Evolutionary conservation across 1,284 basidiomycete genomes (phyloP), one percentile per base, ranked within the genome.

Genomic region (Cryptococcus hybrid): DNA sequence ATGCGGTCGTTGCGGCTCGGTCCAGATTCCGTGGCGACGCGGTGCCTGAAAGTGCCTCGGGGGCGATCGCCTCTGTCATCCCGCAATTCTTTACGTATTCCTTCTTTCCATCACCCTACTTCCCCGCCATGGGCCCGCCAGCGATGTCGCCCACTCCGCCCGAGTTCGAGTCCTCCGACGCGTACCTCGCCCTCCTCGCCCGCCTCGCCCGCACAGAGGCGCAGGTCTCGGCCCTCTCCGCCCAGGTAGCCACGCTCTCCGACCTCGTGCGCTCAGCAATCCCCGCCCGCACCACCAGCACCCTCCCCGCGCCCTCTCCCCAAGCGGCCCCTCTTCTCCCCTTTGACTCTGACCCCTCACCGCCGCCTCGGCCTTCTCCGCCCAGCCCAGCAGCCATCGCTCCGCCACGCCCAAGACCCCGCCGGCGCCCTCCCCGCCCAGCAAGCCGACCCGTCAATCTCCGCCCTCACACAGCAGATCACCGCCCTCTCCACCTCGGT

Each of bases 401-500:
- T 55, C 11, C 51, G n/a, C 58, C 13, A 13, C 51, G 18, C 39
- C 55, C 30, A 48, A 54, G 18, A 35, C 52, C 24, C 40, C 52
- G 30, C 43, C 18, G 30, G 8, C 12, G 12, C 5, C 13, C 36
- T 24, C 6, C 37, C 45, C n/a, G 30, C 7, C 5, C 42, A 45
- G 15, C 30, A 44, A 15, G n/a, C n/a, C n/a, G 51, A 57, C 49
- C 36, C 56, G 5, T 35, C 56, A 3, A 54, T 92, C 59, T 80
- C 84, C 7, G 84, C 85, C 47, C 88, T 93, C 40, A 88, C 88
- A 9, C 88, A 89, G 69, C 85, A 89, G 51, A 80, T 92, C 55
- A 88, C 87, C 65, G 88, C 87, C 8, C 80, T 93, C 60, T 92
- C 89, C 30, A 86, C 87, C 0, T 90, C 89, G 9, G 89, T 93